These are phyloP conservation scores for Lentinula sp. DNA, from an alignment of 768 basidiomycete species.

Conservation along the genomic window DNA sequence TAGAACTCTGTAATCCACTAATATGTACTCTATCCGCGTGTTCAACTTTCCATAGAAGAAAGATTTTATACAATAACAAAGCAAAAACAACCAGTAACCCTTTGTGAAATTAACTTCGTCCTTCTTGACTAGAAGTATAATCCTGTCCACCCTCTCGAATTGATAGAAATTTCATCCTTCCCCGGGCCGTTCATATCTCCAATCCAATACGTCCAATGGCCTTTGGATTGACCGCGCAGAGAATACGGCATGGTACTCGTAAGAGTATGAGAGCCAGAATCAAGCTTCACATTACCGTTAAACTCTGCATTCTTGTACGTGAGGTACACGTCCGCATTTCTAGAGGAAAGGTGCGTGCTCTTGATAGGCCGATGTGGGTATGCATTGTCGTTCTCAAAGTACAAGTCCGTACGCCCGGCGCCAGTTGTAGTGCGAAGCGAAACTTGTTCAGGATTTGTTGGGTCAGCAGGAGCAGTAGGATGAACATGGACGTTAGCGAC, in stretches of 20 bases:
- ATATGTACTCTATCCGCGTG: neutral
- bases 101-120: neutral
- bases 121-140: constrained; percentile 31
- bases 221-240: constrained; percentile 1
- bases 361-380: constrained; percentile 41
- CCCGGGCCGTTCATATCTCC: constrained; percentile 28
- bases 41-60: no score
- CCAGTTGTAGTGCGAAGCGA: constrained; percentile 43
- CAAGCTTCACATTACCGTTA: constrained; percentile 39
- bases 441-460: constrained; percentile 25
- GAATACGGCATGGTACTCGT: constrained; percentile 19
- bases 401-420: constrained; percentile 46
- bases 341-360: constrained; percentile 39
- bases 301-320: constrained; percentile 47
- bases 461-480: constrained; percentile 29
- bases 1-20: neutral
- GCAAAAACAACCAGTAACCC: neutral
- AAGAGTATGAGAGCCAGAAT: constrained; percentile 33
- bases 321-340: constrained; percentile 49
- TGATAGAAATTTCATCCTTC: constrained; percentile 29
- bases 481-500: constrained; percentile 41
- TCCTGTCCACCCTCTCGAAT: constrained; percentile 42
- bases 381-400: constrained; percentile 32
- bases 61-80: neutral
- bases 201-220: constrained; percentile 35